Evolutionary conservation across 257 asterid species (phyloP), one percentile per base, ranked within the genome.

Genomic region (Ocimum tenuiflorum): DNA sequence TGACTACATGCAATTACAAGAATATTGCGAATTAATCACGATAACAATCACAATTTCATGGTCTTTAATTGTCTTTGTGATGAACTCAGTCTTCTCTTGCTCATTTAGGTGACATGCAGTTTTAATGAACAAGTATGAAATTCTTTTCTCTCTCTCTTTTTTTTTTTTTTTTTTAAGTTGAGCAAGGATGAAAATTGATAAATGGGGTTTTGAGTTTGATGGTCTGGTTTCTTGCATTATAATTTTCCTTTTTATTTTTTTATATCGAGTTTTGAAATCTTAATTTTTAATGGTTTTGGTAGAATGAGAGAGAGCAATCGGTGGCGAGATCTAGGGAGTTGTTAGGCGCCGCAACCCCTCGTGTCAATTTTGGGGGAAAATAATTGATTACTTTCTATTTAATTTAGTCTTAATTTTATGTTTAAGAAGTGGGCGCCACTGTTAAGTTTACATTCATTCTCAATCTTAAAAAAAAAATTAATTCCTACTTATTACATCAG

Each of bases 321-420:
- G 79, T 64, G 90, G 85, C 90, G 88, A 65, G 79, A 86, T 79
- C 71, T 53, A 48, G 73, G 92, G 81, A 60, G 63, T 51, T 53
- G 74, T 73, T 74, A 56, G 77, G 81, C 79, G 83, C 86, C 87
- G 82, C 77, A 77, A 70, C 65, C 73, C 1, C 65, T 67, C 60
- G 38, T 24, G 56, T 43, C 52, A 36, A 64, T 69, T 19, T 52
- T 52, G 9, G 49, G 49, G 49, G 8, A 2, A 65, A 17, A 47
- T 6, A 18, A 47, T 47, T 18, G 3, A 1, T 47, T 24, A 43
- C 35, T 12, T 59, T 17, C 10, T 42, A 23, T 6, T 31, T 31
- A 1, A 24, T 24, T 24, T 24, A 24, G 31, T 24, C 4, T 43
- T 14, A 22, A 1, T 41, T 27, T 14, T 13, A 5, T 13, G 6